Conservation (phyloP, 1,139 yeast species). For the Blastobotrys elegans region DNA sequence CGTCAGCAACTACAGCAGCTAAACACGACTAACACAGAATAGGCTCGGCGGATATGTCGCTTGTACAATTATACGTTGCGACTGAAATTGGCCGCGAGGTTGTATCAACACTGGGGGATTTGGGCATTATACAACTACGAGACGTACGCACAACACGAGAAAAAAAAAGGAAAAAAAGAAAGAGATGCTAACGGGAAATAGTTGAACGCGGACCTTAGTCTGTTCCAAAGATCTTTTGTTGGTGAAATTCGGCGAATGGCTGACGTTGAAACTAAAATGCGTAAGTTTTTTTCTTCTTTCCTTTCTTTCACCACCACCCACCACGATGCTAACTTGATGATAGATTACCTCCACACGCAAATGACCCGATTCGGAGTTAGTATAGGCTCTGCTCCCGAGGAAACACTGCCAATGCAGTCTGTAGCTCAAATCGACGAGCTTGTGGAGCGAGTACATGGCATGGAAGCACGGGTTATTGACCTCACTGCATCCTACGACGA, state of each 20-base stretch:
- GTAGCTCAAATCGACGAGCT: slow-evolving; percentile 74
- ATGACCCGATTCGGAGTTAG: slow-evolving; percentile 9
- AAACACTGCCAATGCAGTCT: slow-evolving; percentile 35
- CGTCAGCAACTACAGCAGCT: slow-evolving; percentile 10
- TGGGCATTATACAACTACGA: slow-evolving; percentile 84
- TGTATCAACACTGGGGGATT: slow-evolving; percentile 76
- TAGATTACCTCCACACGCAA: slow-evolving; percentile 7
- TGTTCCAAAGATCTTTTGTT: slow-evolving; percentile 87
- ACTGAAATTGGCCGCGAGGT: slow-evolving; percentile 86
- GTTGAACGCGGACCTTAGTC: slow-evolving; percentile 61
- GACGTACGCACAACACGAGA: slow-evolving; percentile 44
- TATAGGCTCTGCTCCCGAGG: slow-evolving; percentile 27
- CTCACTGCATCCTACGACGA: slow-evolving; percentile 53
- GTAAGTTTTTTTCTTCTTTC: no score
- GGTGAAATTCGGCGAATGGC: slow-evolving; percentile 69
- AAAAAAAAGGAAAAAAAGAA: neutral
- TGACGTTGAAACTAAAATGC: slow-evolving; percentile 40
- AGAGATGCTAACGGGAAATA: slow-evolving; percentile 18
- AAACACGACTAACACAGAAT: neutral
- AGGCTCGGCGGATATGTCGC: slow-evolving; percentile 90
- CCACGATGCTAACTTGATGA: neutral
- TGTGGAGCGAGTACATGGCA: slow-evolving; percentile 56
- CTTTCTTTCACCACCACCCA: no score
- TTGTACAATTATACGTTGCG: slow-evolving; percentile 88
- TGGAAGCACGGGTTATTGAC: slow-evolving; percentile 58